Evolutionary conservation across 345 rosid genomes (phyloP), one percentile per base, ranked within the genome.

Genomic region (Firmiana major): DNA sequence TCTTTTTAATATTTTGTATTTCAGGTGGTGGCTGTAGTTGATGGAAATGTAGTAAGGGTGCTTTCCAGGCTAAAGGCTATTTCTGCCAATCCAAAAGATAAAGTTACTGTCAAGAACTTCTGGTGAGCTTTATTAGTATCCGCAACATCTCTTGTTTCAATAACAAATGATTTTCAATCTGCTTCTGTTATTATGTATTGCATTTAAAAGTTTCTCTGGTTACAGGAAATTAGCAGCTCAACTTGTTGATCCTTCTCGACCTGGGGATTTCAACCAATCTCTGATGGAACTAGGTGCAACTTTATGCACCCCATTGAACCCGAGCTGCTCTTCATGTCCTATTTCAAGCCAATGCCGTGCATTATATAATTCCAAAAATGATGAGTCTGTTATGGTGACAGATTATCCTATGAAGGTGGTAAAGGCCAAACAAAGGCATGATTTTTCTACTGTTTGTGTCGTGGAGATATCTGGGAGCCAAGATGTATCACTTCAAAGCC

Each of bases 231-330:
- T 93, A 64, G 96, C 98, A 26, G 92, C 90, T 11, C 98, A 93
- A 86, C 87, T 95, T 42, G 99, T 95, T 63, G 98, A 95, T 89
- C 85, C 85, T 74, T 67, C 60, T 93, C 91, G 82, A 58, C 98
- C 99, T 28, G 98, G 99, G 77, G 98, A 95, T 86, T 93, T 93
- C 84, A 95, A 95, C 84, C 98, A 95, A 79, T 93, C 98, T 62
- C 83, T 93, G 60, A 95, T 95, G 97, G 97, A 95, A 83, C 96
- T 95, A 49, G 99, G 99, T 84, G 98, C 99, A 31, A 92, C 91
- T n/a, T 24, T 89, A 62, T 95, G 99, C 91, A 82, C 87, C 62
- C 92, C 90, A 22, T 73, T 84, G 66, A 93, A 85, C 76, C 98
- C 98, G 31, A 85, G 68, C 78, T 95, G 99, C 81, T 79, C 88